Evolutionary conservation across 2,329 filamentous ascomycete genomes (phyloP).

Genomic region (Calycina marina): DNA sequence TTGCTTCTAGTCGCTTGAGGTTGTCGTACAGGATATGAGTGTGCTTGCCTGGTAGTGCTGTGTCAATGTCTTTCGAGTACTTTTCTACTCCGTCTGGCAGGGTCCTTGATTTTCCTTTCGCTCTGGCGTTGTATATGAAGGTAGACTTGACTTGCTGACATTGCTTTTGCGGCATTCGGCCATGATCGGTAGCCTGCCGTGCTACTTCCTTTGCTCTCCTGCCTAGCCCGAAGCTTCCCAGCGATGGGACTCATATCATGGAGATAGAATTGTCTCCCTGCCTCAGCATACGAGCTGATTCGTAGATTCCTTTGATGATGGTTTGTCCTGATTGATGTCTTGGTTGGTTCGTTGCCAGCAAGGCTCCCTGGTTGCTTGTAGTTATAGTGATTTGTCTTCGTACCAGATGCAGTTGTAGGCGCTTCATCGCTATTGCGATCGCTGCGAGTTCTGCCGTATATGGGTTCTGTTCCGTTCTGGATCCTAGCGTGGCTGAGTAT

Average conservation of each 20-base stretch:
- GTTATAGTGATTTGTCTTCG: not conserved
- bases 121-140: too few relatives aligned
- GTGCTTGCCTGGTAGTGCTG: too few relatives aligned
- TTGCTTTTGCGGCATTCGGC: too few relatives aligned
- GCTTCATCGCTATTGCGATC: not conserved
- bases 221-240: not conserved
- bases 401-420: not conserved
- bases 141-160: too few relatives aligned
- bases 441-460: not conserved
- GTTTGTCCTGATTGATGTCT: not conserved
- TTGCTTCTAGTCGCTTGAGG: slow-evolving; percentile 19
- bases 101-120: too few relatives aligned
- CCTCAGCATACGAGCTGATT: not conserved
- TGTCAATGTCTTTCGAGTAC: too few relatives aligned
- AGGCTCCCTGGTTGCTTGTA: not conserved
- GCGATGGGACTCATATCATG: not conserved
- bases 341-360: not conserved
- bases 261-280: not conserved
- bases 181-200: not conserved
- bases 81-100: too few relatives aligned
- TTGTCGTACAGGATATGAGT: too few relatives aligned
- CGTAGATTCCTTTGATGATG: not conserved
- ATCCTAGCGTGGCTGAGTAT: not conserved
- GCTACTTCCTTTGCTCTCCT: not conserved
- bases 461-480: not conserved